phyloP scores from a whole-genome alignment of 192 early-diverging fungal genomes.

The Phycomyces nitens region DNA sequence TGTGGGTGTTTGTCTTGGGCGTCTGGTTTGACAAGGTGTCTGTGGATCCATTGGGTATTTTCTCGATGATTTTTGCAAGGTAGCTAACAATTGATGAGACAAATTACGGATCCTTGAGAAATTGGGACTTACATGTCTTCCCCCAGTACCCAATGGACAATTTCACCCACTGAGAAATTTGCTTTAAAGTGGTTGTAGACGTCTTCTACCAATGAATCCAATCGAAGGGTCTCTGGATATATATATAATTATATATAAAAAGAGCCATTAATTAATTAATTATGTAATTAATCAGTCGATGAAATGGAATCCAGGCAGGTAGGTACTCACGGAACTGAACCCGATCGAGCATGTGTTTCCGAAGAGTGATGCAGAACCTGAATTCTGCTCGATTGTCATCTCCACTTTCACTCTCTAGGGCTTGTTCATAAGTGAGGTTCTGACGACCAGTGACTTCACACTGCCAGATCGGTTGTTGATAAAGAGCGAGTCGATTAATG shows the following conservation, averaged over 20 bases:
- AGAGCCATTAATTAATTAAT: background rate
- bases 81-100: conserved; percentile 19
- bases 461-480: conserved; percentile 71
- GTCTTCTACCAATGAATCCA: conserved; percentile 57
- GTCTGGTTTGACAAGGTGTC: background rate
- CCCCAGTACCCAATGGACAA: conserved; percentile 41
- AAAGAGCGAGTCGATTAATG: conserved; percentile 41
- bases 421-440: conserved; percentile 79
- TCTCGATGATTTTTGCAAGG: conserved; percentile 25
- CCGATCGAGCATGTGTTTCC: conserved; percentile 52
- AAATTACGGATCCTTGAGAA: too few species aligned
- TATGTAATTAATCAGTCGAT: background rate
- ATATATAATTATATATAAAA: background rate
- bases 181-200: conserved; percentile 52
- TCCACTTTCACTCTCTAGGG: conserved; percentile 69
- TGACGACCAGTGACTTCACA: conserved; percentile 72
- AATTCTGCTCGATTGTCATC: conserved; percentile 59
- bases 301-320: background rate
- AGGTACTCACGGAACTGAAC: conserved; percentile 77
- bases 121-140: conserved; percentile 18
- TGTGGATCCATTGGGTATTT: conserved; percentile 4
- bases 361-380: conserved; percentile 60
- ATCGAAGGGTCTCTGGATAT: conserved; percentile 47
- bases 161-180: conserved; percentile 51
- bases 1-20: too few species aligned